phyloP scores from a whole-genome alignment of 108 stramenopile species.

The Epipyxis sp. region DNA sequence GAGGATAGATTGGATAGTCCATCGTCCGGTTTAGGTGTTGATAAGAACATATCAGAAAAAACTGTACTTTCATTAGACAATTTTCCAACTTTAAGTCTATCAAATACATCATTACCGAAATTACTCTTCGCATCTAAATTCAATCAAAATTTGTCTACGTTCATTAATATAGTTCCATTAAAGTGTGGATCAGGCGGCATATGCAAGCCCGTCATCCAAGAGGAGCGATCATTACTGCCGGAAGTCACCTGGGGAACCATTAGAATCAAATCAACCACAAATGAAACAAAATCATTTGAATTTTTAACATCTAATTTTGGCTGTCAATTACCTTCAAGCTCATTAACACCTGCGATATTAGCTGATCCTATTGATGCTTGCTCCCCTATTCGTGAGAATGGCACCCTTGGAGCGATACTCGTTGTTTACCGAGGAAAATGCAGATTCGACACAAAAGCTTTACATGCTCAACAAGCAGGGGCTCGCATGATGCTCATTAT shows the following conservation, averaged over 20 bases:
- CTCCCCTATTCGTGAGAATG: background rate
- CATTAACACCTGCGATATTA: background rate
- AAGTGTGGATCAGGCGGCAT: conserved; percentile 11
- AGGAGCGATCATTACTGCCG: conserved; percentile 1
- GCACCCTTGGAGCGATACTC: background rate
- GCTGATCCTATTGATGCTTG: background rate
- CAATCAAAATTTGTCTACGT: background rate
- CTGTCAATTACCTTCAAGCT: background rate
- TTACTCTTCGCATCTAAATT: background rate
- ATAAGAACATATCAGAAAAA: background rate
- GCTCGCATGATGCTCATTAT: conserved; percentile 14
- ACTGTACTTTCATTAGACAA: background rate
- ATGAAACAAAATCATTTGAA: background rate
- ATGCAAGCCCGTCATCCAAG: background rate
- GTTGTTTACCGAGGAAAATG: conserved; percentile 13
- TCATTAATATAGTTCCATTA: conserved; percentile 10
- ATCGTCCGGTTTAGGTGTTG: conserved; percentile 17
- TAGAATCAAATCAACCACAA: background rate
- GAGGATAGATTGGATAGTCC: conserved; percentile 4
- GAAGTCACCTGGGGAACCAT: conserved; percentile 20
- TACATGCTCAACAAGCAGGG: conserved; percentile 20
- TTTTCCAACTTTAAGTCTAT: background rate
- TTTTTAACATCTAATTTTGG: conserved; percentile 29
- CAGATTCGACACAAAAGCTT: conserved; percentile 16
- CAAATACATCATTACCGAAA: background rate